phyloP scores from a whole-genome alignment of 1,284 basidiomycete genomes.

The Naganishia cerealis region DNA sequence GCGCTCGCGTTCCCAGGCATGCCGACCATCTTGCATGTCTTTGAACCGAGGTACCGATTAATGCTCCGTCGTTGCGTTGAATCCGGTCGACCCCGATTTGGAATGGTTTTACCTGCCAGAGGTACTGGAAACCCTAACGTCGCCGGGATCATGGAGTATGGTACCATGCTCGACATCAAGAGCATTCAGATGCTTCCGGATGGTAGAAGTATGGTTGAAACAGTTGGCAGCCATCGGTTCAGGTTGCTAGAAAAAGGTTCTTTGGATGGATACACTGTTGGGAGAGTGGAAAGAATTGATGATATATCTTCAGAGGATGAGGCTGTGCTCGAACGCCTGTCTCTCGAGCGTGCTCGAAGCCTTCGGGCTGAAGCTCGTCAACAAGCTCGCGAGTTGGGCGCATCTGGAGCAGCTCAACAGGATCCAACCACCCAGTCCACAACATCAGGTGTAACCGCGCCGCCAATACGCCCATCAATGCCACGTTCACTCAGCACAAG shows the following conservation, averaged over 20 bases:
- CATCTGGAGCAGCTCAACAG: not conserved
- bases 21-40: constrained; percentile 86
- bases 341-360: constrained; percentile 56
- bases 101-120: constrained; percentile 78
- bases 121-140: constrained; percentile 42
- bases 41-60: constrained; percentile 83
- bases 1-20: constrained; percentile 85
- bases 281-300: constrained; percentile 70
- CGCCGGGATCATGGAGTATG: constrained; percentile 65
- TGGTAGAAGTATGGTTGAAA: constrained; percentile 84
- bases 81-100: constrained; percentile 71
- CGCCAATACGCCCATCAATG: constrained; percentile 3
- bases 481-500: constrained; percentile 14
- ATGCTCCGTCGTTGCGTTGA: constrained; percentile 91
- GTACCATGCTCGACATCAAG: constrained; percentile 88
- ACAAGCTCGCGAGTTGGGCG: not conserved
- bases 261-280: constrained; percentile 86
- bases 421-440: not conserved
- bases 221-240: constrained; percentile 79
- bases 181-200: constrained; percentile 83
- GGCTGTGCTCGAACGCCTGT: constrained; percentile 51
- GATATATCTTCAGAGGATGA: constrained; percentile 61
- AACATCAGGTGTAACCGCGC: constrained; percentile 12
- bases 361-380: constrained; percentile 24
- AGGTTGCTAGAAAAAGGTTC: constrained; percentile 75